These are phyloP conservation scores for Auricularia cornea DNA, from an alignment of 768 basidiomycete species.

Conservation along the genomic window DNA sequence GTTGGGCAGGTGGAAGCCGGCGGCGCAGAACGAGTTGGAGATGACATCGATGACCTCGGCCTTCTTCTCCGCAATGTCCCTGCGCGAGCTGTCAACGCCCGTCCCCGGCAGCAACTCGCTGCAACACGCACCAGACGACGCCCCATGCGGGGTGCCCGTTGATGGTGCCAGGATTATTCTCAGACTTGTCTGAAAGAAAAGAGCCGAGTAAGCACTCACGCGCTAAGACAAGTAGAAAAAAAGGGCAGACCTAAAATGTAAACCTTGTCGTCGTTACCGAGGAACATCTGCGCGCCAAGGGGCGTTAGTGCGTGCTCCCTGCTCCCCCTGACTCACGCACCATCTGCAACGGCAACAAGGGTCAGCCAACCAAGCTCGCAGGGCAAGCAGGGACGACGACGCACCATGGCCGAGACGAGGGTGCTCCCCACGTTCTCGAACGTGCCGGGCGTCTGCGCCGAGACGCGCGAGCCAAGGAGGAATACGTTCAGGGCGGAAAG, in stretches of 20 bases:
- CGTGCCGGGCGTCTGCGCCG: not conserved
- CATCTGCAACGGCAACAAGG: not conserved
- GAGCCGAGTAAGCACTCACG: no score
- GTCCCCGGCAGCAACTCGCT: not conserved
- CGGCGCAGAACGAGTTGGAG: slow-evolving; percentile 75
- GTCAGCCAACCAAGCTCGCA: not conserved
- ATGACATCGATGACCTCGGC: slow-evolving; percentile 59
- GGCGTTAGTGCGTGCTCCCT: not conserved
- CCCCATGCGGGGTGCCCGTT: slow-evolving; percentile 70
- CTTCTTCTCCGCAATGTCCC: slow-evolving; percentile 54
- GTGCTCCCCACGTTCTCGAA: not conserved
- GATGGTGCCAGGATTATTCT: slow-evolving; percentile 60
- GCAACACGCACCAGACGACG: slow-evolving; percentile 49
- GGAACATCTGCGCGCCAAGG: slow-evolving; percentile 59
- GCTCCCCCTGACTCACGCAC: not conserved
- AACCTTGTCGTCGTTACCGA: slow-evolving; percentile 71
- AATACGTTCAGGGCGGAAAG: not conserved
- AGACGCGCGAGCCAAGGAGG: not conserved
- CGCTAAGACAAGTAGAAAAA: no score
- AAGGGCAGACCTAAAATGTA: slow-evolving; percentile 51
- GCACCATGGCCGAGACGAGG: not conserved
- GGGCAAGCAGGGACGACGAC: not conserved
- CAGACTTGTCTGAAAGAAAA: slow-evolving; percentile 59
- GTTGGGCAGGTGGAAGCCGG: slow-evolving; percentile 75
- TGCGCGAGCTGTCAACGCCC: slow-evolving; percentile 13